Base-by-base conservation (phyloP, 768 basidiomycete species). In the Cystobasidium tubakii region DNA sequence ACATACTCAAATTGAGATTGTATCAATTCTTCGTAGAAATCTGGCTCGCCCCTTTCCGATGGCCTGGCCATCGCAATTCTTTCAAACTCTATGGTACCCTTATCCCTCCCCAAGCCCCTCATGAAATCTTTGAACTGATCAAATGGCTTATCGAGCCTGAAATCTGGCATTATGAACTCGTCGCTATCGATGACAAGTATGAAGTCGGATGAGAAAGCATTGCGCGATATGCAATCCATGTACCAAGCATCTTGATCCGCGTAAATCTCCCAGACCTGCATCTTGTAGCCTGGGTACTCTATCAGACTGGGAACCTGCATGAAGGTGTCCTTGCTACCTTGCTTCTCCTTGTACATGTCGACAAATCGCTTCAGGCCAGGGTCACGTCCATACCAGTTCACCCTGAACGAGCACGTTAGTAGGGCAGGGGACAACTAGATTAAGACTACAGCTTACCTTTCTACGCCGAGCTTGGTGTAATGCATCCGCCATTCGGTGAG, bases 221-320 rank as follows among this genome's bases (percentile, higher is more conserved):
- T 65, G 3, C 63, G 29, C 23, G 39, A 12, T 27, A 65, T 65
- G 63, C 63, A 65, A n/a, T 65, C 63, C 63, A 65, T 65, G 25
- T 65, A 65, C 63, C 63, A 65, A 46, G 43, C 63, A 65, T 65
- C 63, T 46, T 65, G 63, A 27, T 65, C 63, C 15, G 33, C 63
- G 63, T 65, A 65, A 9, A 42, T 65, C 25, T 65, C 63, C 63
- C 63, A 65, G 17, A 6, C 25, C 39, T 65, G 4, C 34, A 65
- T 65, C 13, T 34, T 27, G 39, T 36, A 36, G 10, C 43, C 63
- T 27, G 34, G 23, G 15, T 34, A 46, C 34, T 46, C 34, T 12
- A 65, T 2, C 21, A 65, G 25, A 33, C 43, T 65, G 39, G 63
- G 63, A 7, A 42, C 63, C 3, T 36, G 63, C 39, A 65, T 9